Evolutionary conservation across 2,329 filamentous ascomycete species (phyloP), one percentile per base, ranked within the genome.

Genomic region (Penicillium rolfsii): DNA sequence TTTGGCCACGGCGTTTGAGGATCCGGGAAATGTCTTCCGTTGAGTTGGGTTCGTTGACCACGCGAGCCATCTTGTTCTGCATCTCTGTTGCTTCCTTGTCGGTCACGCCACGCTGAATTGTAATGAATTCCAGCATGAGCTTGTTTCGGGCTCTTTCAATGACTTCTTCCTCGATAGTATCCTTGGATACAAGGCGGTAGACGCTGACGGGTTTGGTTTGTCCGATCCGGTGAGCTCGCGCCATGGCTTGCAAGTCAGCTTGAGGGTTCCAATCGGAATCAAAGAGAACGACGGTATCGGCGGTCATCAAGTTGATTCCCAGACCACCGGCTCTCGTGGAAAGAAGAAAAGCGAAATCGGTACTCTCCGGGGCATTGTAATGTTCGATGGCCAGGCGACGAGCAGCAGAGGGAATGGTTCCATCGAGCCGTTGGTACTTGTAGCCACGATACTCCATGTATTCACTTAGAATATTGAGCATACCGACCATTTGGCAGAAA

Each of bases 401-500:
- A 61, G 93, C 89, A 1, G 88, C 90, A 12, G 95, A 91, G 36
- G 91, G 89, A 67, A 99, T 97, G 2, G 95, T 99, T 68, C 95
- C 95, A 74, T 99, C 95, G 7, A 99, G 85, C 19, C 95, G 87
- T 74, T 99, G 96, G 73, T 95, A 98, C 61, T 95, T 89, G 77
- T 98, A 96, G n/a, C 93, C 93, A 64, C 95, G 90, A 56, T 95
- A 85, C 55, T 92, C 91, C 66, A 98, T 86, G 74, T 99, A 99
- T 71, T 99, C 94, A 49, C 92, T 91, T 1, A 99, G 84, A 56
- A 99, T 95, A 72, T 99, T 93, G 24, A 99, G 85, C 91, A 99
- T 98, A 74, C 92, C 96, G 38, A 99, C 96, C 95, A 99, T 99
- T 75, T 99, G 95, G 75, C 94, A 98, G 82, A 99, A 99, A 66